phyloP scores from a whole-genome alignment of 1,284 basidiomycete species.

The Retiboletus flavoniger region DNA sequence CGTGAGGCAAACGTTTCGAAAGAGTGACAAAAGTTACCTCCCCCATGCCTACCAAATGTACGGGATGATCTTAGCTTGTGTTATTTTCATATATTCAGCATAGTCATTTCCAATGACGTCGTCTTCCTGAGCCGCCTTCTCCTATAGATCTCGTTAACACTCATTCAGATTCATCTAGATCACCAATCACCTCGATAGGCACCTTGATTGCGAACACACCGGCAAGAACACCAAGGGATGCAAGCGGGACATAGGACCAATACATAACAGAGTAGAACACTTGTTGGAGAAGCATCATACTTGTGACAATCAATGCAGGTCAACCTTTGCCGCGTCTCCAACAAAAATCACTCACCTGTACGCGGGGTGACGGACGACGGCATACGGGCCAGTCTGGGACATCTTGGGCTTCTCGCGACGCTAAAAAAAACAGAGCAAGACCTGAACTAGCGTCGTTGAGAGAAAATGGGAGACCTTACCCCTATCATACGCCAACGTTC shows the following conservation, averaged over 20 bases:
- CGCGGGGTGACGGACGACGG: slow-evolving; percentile 35
- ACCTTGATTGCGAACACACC: slow-evolving; percentile 34
- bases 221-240: slow-evolving; percentile 23
- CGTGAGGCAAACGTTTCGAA: not conserved
- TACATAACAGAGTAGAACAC: slow-evolving; percentile 32
- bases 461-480: slow-evolving; percentile 12
- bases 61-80: slow-evolving; percentile 35
- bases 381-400: slow-evolving; percentile 32
- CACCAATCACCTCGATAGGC: slow-evolving; percentile 28
- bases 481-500: slow-evolving; percentile 33
- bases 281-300: slow-evolving; percentile 31
- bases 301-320: slow-evolving; percentile 10
- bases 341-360: slow-evolving; percentile 26
- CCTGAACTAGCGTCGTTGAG: not conserved
- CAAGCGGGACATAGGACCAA: slow-evolving; percentile 39
- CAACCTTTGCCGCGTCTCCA: not conserved
- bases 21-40: not conserved
- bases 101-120: slow-evolving; percentile 33
- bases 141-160: slow-evolving; percentile 21
- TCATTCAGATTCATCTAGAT: not conserved
- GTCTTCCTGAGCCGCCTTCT: slow-evolving; percentile 33
- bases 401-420: slow-evolving; percentile 32
- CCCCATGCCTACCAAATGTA: slow-evolving; percentile 33
- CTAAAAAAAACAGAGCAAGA: slow-evolving; percentile 13
- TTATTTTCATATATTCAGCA: slow-evolving; percentile 34